Conservation (phyloP, 2,329 filamentous ascomycete genomes). For the Lecanosticta acicola region DNA sequence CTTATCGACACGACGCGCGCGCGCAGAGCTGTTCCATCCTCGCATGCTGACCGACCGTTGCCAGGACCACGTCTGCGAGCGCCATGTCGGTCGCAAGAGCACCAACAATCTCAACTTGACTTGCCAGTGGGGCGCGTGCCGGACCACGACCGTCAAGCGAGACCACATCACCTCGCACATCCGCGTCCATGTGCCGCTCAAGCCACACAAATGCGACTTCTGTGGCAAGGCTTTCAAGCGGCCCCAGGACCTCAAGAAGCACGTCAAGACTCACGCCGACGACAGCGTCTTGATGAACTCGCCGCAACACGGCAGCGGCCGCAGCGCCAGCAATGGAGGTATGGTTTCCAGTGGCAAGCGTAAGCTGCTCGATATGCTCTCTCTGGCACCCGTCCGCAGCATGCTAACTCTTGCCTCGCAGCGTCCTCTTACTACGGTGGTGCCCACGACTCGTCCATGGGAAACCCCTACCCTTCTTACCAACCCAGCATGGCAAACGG, state of each 20-base stretch:
- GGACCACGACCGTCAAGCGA: conserved; percentile 95
- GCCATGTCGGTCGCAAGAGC: conserved; percentile 96
- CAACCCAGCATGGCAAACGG: conserved; percentile 26
- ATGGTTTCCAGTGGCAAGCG: conserved; percentile 36
- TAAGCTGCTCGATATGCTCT: conserved; percentile 30
- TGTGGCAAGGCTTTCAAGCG: conserved; percentile 99
- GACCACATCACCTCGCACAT: conserved; percentile 99
- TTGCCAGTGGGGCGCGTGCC: conserved; percentile 94
- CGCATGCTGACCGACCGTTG: conserved; percentile 4
- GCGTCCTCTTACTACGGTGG: conserved; percentile 31
- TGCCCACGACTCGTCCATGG: conserved; percentile 27
- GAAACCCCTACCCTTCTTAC: conserved; percentile 29
- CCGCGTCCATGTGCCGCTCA: conserved; percentile 94
- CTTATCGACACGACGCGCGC: not conserved
- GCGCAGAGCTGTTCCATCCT: conserved; percentile 6
- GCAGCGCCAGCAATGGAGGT: conserved; percentile 20
- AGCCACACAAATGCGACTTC: conserved; percentile 98
- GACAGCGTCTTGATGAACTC: conserved; percentile 72
- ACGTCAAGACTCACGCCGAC: conserved; percentile 97
- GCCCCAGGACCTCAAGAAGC: conserved; percentile 97
- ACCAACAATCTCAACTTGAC: conserved; percentile 98
- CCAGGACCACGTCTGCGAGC: conserved; percentile 95
- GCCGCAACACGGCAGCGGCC: conserved; percentile 47
- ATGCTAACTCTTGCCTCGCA: conserved; percentile 10
- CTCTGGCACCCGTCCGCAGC: conserved; percentile 17